phyloP scores from a whole-genome alignment of 192 early-diverging fungal genomes.

The Backusella circina region DNA sequence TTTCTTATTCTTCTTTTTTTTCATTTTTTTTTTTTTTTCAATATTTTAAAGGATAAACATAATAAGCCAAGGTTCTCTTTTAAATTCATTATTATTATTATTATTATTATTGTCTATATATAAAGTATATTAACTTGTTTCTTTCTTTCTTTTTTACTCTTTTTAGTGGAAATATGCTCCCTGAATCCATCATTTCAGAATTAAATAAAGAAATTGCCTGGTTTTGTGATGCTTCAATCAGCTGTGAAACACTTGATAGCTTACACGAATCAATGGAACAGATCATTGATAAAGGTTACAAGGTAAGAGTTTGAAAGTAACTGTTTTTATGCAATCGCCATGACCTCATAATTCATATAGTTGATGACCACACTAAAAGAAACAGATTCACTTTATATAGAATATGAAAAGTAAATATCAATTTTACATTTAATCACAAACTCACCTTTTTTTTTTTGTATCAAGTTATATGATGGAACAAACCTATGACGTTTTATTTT shows the following conservation, averaged over 20 bases:
- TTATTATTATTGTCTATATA: not conserved
- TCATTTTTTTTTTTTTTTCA: not conserved
- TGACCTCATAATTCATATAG: not conserved
- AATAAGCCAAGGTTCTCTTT: not conserved
- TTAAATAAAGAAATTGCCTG: not conserved
- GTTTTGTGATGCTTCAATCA: conserved; percentile 4
- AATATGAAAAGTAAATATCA: not conserved
- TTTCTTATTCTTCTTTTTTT: not conserved
- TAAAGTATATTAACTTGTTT: not conserved
- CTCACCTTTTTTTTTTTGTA: conserved; percentile 2
- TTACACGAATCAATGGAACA: conserved; percentile 4
- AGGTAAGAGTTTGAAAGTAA: not conserved
- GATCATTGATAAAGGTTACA: not conserved
- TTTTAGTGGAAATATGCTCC: not conserved
- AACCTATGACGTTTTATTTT: conserved; percentile 51
- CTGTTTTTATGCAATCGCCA: not conserved
- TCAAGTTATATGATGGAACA: conserved; percentile 47
- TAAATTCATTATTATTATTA: not conserved
- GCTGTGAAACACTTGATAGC: not conserved
- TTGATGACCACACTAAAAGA: not conserved
- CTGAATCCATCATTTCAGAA: not conserved
- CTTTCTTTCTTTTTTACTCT: not conserved
- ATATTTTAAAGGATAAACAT: not conserved
- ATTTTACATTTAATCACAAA: not conserved
- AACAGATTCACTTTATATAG: conserved; percentile 1